phyloP scores from a whole-genome alignment of 139 green algal genomes.

The Micractinium conductrix region DNA sequence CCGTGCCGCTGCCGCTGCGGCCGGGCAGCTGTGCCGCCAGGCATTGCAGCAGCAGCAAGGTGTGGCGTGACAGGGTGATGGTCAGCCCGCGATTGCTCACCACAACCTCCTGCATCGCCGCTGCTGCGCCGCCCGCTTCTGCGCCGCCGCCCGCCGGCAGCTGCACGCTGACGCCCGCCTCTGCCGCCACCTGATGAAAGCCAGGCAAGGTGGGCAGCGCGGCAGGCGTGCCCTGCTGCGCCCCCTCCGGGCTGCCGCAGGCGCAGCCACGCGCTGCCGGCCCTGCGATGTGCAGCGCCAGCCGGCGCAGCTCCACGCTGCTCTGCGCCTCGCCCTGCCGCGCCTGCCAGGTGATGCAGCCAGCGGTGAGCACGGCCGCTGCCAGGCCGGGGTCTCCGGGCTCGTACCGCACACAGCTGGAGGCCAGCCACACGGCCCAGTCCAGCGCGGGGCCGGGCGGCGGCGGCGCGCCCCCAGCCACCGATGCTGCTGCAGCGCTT shows the following conservation, averaged over 20 bases:
- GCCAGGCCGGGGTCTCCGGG: background rate
- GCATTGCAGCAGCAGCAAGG: slow-evolving; percentile 27
- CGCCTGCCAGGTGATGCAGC: background rate
- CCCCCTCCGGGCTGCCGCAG: background rate
- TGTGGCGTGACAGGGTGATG: slow-evolving; percentile 12
- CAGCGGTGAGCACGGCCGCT: background rate
- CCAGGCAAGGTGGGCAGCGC: background rate
- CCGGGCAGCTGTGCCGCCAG: slow-evolving; percentile 14
- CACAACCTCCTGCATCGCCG: background rate
- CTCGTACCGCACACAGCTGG: slow-evolving; percentile 9
- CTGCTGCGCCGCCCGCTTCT: background rate
- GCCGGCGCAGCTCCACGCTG: background rate
- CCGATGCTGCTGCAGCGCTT: background rate
- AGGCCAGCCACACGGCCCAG: background rate
- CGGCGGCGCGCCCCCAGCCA: no score
- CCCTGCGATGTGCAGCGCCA: slow-evolving; percentile 6
- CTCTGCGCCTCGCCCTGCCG: background rate
- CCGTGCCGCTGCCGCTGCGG: background rate
- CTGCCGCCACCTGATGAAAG: slow-evolving; percentile 26
- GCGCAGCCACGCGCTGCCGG: background rate
- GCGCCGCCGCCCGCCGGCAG: background rate
- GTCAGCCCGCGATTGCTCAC: slow-evolving; percentile 7
- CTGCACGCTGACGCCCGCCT: slow-evolving; percentile 8
- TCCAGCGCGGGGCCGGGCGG: background rate
- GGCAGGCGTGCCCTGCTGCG: background rate